phyloP scores from a whole-genome alignment of 2,329 filamentous ascomycete species.

The Beauveria varroae region DNA sequence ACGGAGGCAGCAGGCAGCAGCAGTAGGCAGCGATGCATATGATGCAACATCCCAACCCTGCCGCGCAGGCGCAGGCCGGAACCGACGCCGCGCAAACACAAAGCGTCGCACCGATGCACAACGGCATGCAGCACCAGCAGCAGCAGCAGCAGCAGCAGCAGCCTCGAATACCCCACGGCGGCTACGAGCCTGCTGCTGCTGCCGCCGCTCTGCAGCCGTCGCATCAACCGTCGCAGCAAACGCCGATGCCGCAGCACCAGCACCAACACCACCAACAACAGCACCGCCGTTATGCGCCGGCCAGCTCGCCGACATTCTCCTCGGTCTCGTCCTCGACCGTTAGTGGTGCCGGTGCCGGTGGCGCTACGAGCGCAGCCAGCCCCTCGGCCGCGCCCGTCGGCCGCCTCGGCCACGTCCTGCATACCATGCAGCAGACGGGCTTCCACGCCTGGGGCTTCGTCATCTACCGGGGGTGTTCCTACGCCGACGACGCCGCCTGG shows the following conservation, averaged over 20 bases:
- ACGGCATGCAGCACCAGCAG: too few relatives aligned
- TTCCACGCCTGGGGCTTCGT: conserved; percentile 7
- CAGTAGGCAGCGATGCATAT: neutral
- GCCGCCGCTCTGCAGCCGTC: neutral
- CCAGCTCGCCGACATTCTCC: neutral
- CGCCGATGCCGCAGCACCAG: neutral
- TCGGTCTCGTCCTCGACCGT: neutral
- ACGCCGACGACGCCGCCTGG: conserved; percentile 2
- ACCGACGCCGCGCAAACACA: neutral
- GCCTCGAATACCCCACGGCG: neutral
- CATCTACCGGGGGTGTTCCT: conserved; percentile 8
- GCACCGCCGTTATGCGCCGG: neutral
- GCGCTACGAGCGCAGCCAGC: neutral
- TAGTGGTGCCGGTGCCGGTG: neutral
- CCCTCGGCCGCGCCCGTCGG: neutral
- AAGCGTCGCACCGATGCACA: neutral
- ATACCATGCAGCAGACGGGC: conserved; percentile 7
- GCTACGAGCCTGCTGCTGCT: neutral
- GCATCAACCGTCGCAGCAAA: neutral
- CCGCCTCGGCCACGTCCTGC: conserved; percentile 4
- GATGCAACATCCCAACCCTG: neutral
- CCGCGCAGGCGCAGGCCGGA: neutral
- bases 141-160: neutral
- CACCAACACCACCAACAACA: neutral
- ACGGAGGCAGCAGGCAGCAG: neutral